phyloP scores from a whole-genome alignment of 2,329 filamentous ascomycete genomes.

The Chaetomium strumarium region DNA sequence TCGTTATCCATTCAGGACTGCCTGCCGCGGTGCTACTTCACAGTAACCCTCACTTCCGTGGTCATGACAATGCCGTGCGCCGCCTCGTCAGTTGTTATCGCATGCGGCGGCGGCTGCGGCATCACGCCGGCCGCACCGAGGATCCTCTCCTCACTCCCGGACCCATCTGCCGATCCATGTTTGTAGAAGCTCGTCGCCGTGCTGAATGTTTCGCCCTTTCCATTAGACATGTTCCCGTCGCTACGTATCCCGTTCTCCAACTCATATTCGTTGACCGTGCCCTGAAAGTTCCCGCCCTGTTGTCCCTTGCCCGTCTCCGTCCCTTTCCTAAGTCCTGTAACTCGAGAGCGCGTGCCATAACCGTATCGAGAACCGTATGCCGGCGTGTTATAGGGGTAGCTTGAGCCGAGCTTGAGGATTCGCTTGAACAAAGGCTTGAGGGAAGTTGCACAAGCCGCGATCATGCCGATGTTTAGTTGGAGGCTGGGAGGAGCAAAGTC shows the following conservation, averaged over 20 bases:
- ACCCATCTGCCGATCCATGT: conserved; percentile 5
- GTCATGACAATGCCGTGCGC: conserved; percentile 8
- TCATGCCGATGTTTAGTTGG: conserved; percentile 18
- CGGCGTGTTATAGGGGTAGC: conserved; percentile 5
- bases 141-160: conserved; percentile 12
- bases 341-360: neutral
- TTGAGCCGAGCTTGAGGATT: conserved; percentile 8
- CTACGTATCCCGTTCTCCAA: neutral
- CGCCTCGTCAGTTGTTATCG: neutral
- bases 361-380: conserved; percentile 1
- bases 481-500: conserved; percentile 5
- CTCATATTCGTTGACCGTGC: neutral
- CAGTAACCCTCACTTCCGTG: conserved; percentile 11
- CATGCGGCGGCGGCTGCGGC: neutral
- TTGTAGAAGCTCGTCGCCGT: conserved; percentile 11
- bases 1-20: neutral
- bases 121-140: neutral
- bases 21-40: neutral
- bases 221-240: neutral
- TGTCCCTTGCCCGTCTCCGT: neutral
- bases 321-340: neutral
- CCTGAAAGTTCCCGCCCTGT: neutral
- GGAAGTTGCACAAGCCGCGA: conserved; percentile 17
- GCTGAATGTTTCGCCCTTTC: neutral
- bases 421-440: conserved; percentile 15